These are phyloP conservation scores for Oenanthe sinensis DNA, from an alignment of 129 eudicot species.

Conservation along the genomic window DNA sequence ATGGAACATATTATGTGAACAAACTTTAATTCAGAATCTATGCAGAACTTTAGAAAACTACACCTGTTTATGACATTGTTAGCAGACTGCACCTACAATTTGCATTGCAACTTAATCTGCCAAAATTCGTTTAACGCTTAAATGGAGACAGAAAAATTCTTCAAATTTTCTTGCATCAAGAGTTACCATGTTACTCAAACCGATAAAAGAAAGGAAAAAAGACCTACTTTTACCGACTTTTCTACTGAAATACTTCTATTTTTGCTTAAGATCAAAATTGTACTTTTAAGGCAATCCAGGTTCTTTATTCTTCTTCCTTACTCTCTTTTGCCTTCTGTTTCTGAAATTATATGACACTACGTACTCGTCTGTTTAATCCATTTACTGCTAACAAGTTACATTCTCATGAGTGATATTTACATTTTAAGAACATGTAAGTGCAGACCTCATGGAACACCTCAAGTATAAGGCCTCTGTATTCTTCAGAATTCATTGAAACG, in stretches of 20 bases:
- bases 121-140: neutral
- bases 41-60: neutral
- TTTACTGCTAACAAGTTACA: neutral
- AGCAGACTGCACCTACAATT: neutral
- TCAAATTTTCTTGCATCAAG: neutral
- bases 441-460: constrained; percentile 92
- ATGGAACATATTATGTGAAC: neutral
- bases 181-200: neutral
- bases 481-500: constrained; percentile 72
- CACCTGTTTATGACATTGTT: neutral
- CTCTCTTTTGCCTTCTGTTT: too few species aligned
- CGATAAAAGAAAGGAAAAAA: neutral
- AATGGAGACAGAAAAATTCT: neutral
- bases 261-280: neutral
- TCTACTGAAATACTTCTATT: neutral
- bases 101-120: neutral
- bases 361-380: neutral
- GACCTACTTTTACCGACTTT: neutral
- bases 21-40: too few species aligned
- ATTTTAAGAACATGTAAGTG: constrained; percentile 44
- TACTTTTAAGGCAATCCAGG: neutral
- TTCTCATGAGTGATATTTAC: constrained; percentile 29
- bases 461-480: constrained; percentile 55
- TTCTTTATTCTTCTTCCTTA: too few species aligned
- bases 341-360: too few species aligned